Evolutionary conservation across 2,329 filamentous ascomycete genomes (phyloP).

Genomic region (Myriosclerotinia scirpicola): DNA sequence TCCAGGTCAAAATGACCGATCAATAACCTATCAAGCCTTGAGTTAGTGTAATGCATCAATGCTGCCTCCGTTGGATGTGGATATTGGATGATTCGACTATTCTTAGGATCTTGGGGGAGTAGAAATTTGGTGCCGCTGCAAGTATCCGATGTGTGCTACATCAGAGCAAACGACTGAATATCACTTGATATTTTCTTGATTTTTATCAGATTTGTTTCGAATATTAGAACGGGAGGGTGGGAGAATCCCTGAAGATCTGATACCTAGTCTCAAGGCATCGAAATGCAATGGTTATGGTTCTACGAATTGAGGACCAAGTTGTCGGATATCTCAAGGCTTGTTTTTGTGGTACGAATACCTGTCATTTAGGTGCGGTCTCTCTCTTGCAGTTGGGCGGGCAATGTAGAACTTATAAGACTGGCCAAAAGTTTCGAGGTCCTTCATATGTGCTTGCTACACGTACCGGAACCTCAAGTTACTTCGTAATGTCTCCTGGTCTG

Average conservation of each 20-base stretch:
- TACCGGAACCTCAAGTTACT: neutral
- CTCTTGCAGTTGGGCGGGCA: too few relatives aligned
- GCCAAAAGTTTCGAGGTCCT: neutral
- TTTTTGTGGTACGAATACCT: neutral
- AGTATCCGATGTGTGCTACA: neutral
- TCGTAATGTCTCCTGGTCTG: neutral
- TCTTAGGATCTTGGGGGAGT: neutral
- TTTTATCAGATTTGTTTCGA: neutral
- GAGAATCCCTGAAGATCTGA: neutral
- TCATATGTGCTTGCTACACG: neutral
- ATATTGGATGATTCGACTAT: neutral
- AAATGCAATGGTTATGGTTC: neutral
- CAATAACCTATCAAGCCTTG: neutral
- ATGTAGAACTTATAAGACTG: neutral
- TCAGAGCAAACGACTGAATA: neutral
- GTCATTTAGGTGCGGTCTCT: neutral
- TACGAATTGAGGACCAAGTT: neutral
- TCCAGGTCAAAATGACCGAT: neutral
- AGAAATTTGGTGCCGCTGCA: neutral
- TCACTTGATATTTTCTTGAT: conserved; percentile 3
- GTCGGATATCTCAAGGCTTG: neutral
- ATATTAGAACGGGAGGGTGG: neutral
- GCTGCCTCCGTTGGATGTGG: neutral
- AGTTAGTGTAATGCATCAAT: neutral
- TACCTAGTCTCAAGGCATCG: neutral